Conservation (phyloP, 2,329 filamentous ascomycete species). For the Fusarium sp. region DNA sequence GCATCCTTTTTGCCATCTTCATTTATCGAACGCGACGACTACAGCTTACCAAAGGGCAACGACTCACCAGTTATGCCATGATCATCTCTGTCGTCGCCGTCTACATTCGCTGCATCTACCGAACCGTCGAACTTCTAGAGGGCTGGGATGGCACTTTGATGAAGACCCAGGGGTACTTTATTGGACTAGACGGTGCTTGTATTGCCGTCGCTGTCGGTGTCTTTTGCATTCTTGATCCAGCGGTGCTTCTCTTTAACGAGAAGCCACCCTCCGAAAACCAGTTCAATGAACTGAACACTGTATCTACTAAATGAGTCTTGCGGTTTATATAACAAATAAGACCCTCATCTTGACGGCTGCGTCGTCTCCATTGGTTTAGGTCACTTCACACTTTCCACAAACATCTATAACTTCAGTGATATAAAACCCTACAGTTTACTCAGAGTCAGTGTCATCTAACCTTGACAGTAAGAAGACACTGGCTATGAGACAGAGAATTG, state of each 20-base stretch:
- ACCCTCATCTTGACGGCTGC: no score
- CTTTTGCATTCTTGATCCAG: slow-evolving; percentile 63
- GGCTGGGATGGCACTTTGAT: slow-evolving; percentile 67
- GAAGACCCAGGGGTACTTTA: slow-evolving; percentile 65
- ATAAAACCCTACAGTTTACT: no score
- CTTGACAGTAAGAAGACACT: no score
- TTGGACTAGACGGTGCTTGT: slow-evolving; percentile 64
- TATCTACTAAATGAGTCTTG: slow-evolving; percentile 1
- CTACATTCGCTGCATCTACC: slow-evolving; percentile 65
- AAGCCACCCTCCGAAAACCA: slow-evolving; percentile 1
- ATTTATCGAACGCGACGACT: slow-evolving; percentile 54
- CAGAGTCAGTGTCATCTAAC: no score
- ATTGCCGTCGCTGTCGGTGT: slow-evolving; percentile 63
- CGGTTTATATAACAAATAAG: no score
- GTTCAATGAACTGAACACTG: slow-evolving; percentile 25
- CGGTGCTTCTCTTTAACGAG: slow-evolving; percentile 8
- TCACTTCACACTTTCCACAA: no score
- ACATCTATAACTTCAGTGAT: no score
- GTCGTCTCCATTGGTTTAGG: no score
- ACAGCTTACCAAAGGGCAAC: slow-evolving; percentile 49
- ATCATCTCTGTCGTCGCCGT: slow-evolving; percentile 60
- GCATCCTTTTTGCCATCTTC: slow-evolving; percentile 57
- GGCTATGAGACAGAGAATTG: no score
- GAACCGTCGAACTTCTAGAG: slow-evolving; percentile 65
- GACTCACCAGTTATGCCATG: slow-evolving; percentile 54